phyloP scores from a whole-genome alignment of 2,329 filamentous ascomycete species.

The Bisporella sp. region DNA sequence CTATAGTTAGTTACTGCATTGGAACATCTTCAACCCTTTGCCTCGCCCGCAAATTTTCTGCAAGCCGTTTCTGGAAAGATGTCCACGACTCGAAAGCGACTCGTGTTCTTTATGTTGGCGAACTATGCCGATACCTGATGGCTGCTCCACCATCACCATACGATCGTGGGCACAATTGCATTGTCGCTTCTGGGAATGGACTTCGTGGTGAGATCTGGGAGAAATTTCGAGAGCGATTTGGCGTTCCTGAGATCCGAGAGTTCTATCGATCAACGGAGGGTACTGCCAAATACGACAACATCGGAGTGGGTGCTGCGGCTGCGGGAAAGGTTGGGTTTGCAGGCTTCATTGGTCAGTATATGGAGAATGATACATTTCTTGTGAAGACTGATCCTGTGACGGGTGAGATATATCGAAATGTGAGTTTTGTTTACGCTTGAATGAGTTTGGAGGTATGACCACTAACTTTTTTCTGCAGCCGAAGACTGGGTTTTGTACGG shows the following conservation, averaged over 20 bases:
- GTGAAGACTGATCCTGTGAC: constrained; percentile 30
- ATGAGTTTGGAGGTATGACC: not conserved
- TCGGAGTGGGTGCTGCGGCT: constrained; percentile 32
- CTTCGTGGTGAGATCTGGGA: constrained; percentile 41
- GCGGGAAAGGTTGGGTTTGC: constrained; percentile 37
- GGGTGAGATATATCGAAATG: constrained; percentile 34
- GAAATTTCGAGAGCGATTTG: constrained; percentile 35
- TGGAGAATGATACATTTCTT: constrained; percentile 36
- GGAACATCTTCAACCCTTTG: constrained; percentile 36
- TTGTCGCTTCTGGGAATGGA: constrained; percentile 40
- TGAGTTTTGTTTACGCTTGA: not conserved
- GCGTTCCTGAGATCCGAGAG: constrained; percentile 37
- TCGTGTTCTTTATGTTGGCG: constrained; percentile 39
- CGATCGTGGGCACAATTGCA: constrained; percentile 36
- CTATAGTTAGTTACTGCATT: constrained; percentile 23
- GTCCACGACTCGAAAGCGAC: constrained; percentile 35
- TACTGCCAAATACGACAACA: constrained; percentile 37
- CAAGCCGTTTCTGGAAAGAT: constrained; percentile 38
- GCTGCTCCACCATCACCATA: constrained; percentile 36
- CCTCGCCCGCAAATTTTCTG: constrained; percentile 37
- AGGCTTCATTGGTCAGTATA: constrained; percentile 31
- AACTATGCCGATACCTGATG: constrained; percentile 41
- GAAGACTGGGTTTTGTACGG: constrained; percentile 35
- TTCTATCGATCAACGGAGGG: constrained; percentile 42
- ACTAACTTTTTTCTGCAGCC: constrained; percentile 16